Conservation (phyloP, 371 early-diverging fungal species). For the Circinella umbellata region DNA sequence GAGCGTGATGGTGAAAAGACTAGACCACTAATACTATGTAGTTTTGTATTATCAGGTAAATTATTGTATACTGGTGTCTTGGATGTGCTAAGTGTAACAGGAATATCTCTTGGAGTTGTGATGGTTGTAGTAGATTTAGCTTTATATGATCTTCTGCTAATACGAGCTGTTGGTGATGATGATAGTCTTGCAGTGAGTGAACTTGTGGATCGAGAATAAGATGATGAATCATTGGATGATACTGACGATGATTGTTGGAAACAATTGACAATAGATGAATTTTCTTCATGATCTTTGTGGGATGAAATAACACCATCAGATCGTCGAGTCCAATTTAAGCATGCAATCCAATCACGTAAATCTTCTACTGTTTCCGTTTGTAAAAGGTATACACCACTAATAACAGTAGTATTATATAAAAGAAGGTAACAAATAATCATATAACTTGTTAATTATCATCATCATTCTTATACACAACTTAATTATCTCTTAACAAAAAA, state of each 20-base stretch:
- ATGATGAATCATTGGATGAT: conserved; percentile 28
- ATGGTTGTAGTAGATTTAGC: conserved; percentile 34
- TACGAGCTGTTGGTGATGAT: background rate
- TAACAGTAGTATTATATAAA: background rate
- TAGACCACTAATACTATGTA: conserved; percentile 1
- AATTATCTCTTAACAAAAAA: too few species aligned
- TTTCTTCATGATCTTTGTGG: background rate
- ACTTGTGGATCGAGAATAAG: conserved; percentile 1
- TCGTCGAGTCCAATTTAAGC: conserved; percentile 20
- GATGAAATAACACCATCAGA: conserved; percentile 18
- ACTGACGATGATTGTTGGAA: conserved; percentile 34
- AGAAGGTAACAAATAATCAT: too few species aligned
- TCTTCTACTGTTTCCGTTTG: conserved; percentile 77
- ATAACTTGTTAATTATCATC: too few species aligned
- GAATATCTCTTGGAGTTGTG: conserved; percentile 28
- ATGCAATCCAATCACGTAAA: conserved; percentile 58
- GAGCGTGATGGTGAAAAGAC: background rate
- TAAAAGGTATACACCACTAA: conserved; percentile 39
- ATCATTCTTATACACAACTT: too few species aligned
- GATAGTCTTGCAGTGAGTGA: conserved; percentile 20
- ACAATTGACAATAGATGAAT: conserved; percentile 8
- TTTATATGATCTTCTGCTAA: conserved; percentile 16
- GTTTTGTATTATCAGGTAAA: background rate
- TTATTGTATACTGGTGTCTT: conserved; percentile 1
- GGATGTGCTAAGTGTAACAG: conserved; percentile 24